phyloP scores from a whole-genome alignment of 2,329 filamentous ascomycete genomes.

The Neocucurbitaria cava region DNA sequence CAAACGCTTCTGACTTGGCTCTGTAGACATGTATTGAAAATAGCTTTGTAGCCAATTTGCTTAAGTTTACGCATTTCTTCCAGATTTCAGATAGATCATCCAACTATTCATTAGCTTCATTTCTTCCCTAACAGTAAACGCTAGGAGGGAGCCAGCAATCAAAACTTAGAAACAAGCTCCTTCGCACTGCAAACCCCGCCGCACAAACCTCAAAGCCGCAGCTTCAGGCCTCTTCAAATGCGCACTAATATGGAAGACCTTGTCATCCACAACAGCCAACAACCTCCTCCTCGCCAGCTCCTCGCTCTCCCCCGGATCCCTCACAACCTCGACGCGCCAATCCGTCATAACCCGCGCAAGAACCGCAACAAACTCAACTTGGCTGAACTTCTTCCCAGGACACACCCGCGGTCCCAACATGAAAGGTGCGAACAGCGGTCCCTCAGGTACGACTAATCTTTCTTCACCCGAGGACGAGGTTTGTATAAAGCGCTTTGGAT shows the following conservation, averaged over 20 bases:
- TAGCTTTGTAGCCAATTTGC: too few species aligned
- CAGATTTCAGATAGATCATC: too few species aligned
- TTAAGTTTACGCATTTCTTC: too few species aligned
- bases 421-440: conserved; percentile 25
- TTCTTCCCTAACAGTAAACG: too few species aligned
- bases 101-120: too few species aligned
- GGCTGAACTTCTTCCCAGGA: conserved; percentile 33
- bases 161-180: too few species aligned
- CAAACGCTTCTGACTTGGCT: too few species aligned
- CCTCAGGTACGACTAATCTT: conserved; percentile 12
- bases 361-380: conserved; percentile 29
- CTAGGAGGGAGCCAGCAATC: too few species aligned
- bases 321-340: conserved; percentile 20
- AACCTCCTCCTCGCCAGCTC: conserved; percentile 13
- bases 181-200: not conserved
- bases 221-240: conserved; percentile 20
- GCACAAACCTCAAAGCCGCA: conserved; percentile 9
- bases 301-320: conserved; percentile 11
- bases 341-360: conserved; percentile 17
- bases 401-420: conserved; percentile 33
- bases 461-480: conserved; percentile 4
- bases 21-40: too few species aligned
- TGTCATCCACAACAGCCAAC: conserved; percentile 11
- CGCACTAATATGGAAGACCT: conserved; percentile 25
- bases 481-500: conserved; percentile 43